Conservation (phyloP, 306 rosid species). For the Lagenaria siceraria region DNA sequence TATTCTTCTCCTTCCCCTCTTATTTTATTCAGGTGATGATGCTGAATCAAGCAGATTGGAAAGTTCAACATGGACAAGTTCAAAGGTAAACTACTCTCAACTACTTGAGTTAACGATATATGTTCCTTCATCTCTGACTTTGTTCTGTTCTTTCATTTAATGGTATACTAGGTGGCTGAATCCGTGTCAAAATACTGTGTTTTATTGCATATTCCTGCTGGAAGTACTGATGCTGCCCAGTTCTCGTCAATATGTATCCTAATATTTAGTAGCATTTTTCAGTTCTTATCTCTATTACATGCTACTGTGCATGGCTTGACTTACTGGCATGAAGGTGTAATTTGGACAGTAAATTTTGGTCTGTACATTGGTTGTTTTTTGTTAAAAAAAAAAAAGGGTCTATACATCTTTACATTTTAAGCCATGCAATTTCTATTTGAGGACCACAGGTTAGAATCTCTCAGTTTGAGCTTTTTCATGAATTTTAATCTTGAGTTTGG, state of each 20-base stretch:
- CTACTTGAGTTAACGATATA: background rate
- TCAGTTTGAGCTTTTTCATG: background rate
- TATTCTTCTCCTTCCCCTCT: background rate
- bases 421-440: background rate
- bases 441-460: background rate
- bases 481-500: background rate
- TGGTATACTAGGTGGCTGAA: constrained; percentile 29
- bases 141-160: background rate
- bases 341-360: background rate
- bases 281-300: background rate
- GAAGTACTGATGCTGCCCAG: constrained; percentile 32
- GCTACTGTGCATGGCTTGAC: background rate
- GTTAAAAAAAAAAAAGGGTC: background rate
- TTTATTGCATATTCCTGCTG: constrained; percentile 33
- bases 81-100: constrained; percentile 12
- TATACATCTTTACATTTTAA: background rate
- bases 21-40: constrained; percentile 26
- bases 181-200: constrained; percentile 36
- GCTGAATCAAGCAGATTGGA: constrained; percentile 32
- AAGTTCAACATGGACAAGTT: constrained; percentile 30
- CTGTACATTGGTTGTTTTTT: background rate
- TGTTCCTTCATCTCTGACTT: background rate
- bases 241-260: constrained; percentile 53
- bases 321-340: background rate
- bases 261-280: background rate